phyloP scores from a whole-genome alignment of 345 rosid genomes.

The Brassica incana region DNA sequence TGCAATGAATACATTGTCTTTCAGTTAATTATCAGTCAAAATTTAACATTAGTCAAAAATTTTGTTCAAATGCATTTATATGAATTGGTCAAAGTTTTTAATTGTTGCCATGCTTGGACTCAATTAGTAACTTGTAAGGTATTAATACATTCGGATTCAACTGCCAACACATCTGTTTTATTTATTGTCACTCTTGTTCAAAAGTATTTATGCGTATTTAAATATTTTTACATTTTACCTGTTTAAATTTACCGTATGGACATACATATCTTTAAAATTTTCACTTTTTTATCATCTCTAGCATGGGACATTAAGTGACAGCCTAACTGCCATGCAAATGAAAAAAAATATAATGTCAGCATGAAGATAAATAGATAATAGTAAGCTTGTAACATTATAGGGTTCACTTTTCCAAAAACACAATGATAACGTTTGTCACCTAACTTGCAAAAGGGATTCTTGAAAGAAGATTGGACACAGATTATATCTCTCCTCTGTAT shows the following conservation, averaged over 20 bases:
- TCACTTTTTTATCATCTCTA: neutral
- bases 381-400: neutral
- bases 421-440: neutral
- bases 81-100: neutral
- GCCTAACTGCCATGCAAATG: neutral
- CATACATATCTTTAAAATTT: neutral
- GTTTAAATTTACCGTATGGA: neutral
- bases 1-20: neutral
- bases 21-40: neutral
- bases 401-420: neutral
- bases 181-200: neutral
- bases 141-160: neutral
- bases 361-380: neutral
- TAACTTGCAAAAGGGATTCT: constrained; percentile 3
- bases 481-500: constrained; percentile 75
- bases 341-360: neutral
- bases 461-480: neutral
- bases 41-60: neutral
- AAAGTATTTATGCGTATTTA: too few species aligned
- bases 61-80: neutral
- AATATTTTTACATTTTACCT: neutral
- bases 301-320: neutral
- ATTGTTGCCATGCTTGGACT: neutral
- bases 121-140: neutral
- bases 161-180: neutral